Conservation (phyloP, 2,329 filamentous ascomycete genomes). For the Juglanconis oblonga region DNA sequence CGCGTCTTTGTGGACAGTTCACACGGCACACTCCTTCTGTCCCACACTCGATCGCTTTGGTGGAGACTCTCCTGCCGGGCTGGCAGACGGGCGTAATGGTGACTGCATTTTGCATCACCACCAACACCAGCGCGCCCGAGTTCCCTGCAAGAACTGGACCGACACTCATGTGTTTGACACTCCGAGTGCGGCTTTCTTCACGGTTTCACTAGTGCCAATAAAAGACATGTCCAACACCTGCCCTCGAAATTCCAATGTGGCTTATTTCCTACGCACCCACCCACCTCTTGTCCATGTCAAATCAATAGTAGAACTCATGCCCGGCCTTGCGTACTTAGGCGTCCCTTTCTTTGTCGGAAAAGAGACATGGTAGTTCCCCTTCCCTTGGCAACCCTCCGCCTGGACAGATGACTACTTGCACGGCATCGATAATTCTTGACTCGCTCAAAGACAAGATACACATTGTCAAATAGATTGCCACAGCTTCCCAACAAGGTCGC, state of each 20-base stretch:
- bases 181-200: background rate
- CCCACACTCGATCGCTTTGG: background rate
- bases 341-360: no score
- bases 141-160: background rate
- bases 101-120: background rate
- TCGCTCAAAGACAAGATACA: constrained; percentile 26
- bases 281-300: background rate
- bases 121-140: background rate
- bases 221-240: constrained; percentile 5
- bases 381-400: background rate
- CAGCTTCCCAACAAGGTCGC: constrained; percentile 49
- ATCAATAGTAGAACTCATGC: background rate
- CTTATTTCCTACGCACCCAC: background rate
- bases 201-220: constrained; percentile 12
- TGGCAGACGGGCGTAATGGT: constrained; percentile 8
- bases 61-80: background rate
- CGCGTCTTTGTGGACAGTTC: background rate
- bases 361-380: no score
- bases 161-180: background rate
- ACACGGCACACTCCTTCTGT: background rate
- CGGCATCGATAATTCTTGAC: constrained; percentile 27
- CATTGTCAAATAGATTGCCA: constrained; percentile 36
- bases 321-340: background rate
- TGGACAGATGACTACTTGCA: background rate
- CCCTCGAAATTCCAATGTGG: constrained; percentile 8